Evolutionary conservation across 1,284 basidiomycete genomes (phyloP), one percentile per base, ranked within the genome.

Genomic region (Marasmius sp.): DNA sequence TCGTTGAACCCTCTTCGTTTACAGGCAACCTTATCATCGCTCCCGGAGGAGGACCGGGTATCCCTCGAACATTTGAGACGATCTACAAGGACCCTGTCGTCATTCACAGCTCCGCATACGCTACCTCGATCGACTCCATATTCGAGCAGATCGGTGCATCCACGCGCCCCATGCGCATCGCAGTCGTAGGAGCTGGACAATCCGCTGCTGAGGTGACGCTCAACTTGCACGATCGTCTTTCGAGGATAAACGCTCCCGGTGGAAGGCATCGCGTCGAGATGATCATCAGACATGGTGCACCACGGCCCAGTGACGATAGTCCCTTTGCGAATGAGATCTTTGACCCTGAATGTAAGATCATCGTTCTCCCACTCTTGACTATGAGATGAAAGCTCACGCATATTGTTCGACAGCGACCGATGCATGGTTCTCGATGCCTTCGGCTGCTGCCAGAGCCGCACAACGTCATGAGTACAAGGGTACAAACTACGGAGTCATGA

Each of bases 251-350:
- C 18, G 61, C 66, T 18, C 56, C 63, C 64, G 14, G 61, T 60
- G 58, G 64, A 16, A 64, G 66, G 27, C 83, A 83, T 68, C 71
- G 75, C 59, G 67, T 87, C 51, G 81, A 86, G 57, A 77, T 87
- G 70, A 77, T 87, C 63, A 80, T 86, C 63, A 80, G 83, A 14
- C 80, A 80, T 66, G 83, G 83, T 11, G 78, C 81, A 0, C 68
- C 86, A 47, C 82, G 81, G 59, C 83, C 83, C 12, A 84, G 83
- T 53, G 85, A 87, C 61, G 83, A 85, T 64, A 80, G 80, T 2
- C 82, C 83, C 0, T 87, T 86, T 65, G 77, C 82, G 14, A 87
- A 87, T 65, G 83, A 85, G 66, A 81, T 86, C 8, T 87, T 86
- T 64, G 82, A 85, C 68, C 85, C 85, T 36, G 74, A 72, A 22